phyloP scores from a whole-genome alignment of 805 yeast genomes.

The Blastobotrys mokoenaii region DNA sequence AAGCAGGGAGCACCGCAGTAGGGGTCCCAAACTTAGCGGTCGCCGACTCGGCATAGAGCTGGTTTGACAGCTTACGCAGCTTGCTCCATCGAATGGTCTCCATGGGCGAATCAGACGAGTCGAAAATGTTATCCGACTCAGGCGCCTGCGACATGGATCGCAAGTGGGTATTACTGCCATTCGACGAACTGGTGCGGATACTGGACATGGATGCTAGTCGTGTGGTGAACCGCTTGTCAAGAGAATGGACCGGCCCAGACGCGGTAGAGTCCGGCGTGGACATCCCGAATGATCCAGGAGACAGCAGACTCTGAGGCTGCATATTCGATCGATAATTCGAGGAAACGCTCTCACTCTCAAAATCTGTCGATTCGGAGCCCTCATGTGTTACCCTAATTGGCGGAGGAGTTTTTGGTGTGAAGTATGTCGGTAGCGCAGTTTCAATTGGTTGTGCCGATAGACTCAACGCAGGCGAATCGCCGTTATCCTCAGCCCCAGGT shows the following conservation, averaged over 20 bases:
- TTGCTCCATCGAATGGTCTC: constrained; percentile 29
- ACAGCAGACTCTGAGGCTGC: too few species aligned
- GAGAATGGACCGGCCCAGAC: constrained; percentile 8
- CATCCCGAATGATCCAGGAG: too few species aligned
- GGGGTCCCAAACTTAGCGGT: constrained; percentile 43
- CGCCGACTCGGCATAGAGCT: constrained; percentile 29
- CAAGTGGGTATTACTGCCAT: neutral
- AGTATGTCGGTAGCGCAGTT: too few species aligned
- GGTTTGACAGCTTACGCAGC: constrained; percentile 34
- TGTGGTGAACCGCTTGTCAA: constrained; percentile 16
- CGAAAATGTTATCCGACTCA: neutral
- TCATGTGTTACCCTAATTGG: too few species aligned
- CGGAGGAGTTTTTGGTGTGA: too few species aligned
- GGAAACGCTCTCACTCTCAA: too few species aligned
- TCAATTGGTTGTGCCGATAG: too few species aligned
- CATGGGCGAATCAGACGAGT: constrained; percentile 2
- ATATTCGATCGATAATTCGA: too few species aligned
- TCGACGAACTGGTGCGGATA: neutral
- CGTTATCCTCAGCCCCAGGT: neutral
- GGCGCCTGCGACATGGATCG: neutral
- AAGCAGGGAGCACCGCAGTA: constrained; percentile 32
- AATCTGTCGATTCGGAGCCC: too few species aligned
- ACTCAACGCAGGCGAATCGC: too few species aligned
- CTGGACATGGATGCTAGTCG: constrained; percentile 13
- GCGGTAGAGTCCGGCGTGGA: constrained; percentile 9